These are phyloP conservation scores for Hygrophila difformis DNA, from an alignment of 257 asterid genomes.

Conservation along the genomic window DNA sequence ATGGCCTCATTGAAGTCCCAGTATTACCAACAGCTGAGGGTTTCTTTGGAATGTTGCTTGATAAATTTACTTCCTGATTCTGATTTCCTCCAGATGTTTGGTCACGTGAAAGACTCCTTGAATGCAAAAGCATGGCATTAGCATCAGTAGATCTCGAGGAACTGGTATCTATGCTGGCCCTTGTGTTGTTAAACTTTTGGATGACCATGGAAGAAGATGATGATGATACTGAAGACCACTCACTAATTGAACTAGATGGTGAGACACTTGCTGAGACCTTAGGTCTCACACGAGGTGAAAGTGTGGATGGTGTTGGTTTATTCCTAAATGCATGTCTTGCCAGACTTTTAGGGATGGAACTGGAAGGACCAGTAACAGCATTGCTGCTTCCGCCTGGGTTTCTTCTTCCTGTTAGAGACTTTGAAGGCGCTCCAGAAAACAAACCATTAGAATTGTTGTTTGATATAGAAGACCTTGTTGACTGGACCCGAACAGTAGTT, in stretches of 20 bases:
- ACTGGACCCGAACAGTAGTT: constrained; percentile 32
- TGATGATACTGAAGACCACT: constrained; percentile 89
- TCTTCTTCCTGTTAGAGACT: constrained; percentile 44
- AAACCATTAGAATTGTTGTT: constrained; percentile 45
- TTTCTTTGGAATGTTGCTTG: constrained; percentile 29
- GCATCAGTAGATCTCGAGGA: constrained; percentile 48
- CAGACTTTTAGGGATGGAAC: constrained; percentile 45
- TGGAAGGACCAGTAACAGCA: constrained; percentile 28
- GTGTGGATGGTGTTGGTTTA: constrained; percentile 35
- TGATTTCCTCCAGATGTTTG: constrained; percentile 29
- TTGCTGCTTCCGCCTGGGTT: constrained; percentile 34
- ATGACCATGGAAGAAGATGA: constrained; percentile 55
- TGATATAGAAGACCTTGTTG: constrained; percentile 48
- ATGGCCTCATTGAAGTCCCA: constrained; percentile 55
- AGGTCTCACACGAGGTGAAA: constrained; percentile 43
- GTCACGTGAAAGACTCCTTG: constrained; percentile 20
- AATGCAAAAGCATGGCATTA: constrained; percentile 22
- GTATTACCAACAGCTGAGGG: constrained; percentile 25
- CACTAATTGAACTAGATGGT: constrained; percentile 92
- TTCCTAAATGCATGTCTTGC: constrained; percentile 37
- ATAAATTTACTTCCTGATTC: constrained; percentile 23
- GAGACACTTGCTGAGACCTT: constrained; percentile 58
- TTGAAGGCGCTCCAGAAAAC: constrained; percentile 36
- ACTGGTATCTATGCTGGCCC: constrained; percentile 53
- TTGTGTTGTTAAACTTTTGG: constrained; percentile 37